Evolutionary conservation across 768 basidiomycete genomes (phyloP).

Genomic region (Mycena maculata): DNA sequence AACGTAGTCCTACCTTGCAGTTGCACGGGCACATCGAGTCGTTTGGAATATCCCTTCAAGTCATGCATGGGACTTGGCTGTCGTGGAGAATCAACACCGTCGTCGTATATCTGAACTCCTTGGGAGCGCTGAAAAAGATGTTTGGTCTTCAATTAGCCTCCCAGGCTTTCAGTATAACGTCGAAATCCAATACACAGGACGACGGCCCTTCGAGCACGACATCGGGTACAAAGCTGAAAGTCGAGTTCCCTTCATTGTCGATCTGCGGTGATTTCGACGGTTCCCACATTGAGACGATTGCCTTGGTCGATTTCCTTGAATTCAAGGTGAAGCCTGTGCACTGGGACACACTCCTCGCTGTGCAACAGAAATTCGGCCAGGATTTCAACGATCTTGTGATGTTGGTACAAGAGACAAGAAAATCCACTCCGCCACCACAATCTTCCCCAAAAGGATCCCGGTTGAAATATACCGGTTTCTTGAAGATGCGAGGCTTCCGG

Average conservation of each 20-base stretch:
- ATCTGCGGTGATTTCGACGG: constrained; percentile 69
- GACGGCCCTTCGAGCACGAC: constrained; percentile 53
- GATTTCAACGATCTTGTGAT: constrained; percentile 86
- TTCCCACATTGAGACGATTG: constrained; percentile 61
- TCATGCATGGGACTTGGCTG: constrained; percentile 91
- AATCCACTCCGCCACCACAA: constrained; percentile 36
- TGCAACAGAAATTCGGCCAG: constrained; percentile 91
- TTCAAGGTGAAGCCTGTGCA: constrained; percentile 83
- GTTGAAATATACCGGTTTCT: constrained; percentile 60
- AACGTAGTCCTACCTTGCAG: constrained; percentile 51
- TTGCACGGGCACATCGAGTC: constrained; percentile 64
- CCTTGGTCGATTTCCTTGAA: constrained; percentile 75
- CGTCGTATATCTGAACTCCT: constrained; percentile 56
- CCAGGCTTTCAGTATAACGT: constrained; percentile 69
- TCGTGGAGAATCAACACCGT: constrained; percentile 74
- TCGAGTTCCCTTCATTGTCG: constrained; percentile 74
- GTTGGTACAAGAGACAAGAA: constrained; percentile 71
- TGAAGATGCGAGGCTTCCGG: constrained; percentile 84
- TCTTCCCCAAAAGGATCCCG: constrained; percentile 12
- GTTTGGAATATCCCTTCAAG: constrained; percentile 74
- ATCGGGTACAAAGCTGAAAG: constrained; percentile 64
- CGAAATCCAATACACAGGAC: constrained; percentile 53
- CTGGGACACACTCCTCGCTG: constrained; percentile 84
- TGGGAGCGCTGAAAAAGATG: constrained; percentile 13
- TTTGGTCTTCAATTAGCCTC: constrained; percentile 77